Conservation (phyloP, 2,329 filamentous ascomycete species). For the Aaosphaeria arxii region DNA sequence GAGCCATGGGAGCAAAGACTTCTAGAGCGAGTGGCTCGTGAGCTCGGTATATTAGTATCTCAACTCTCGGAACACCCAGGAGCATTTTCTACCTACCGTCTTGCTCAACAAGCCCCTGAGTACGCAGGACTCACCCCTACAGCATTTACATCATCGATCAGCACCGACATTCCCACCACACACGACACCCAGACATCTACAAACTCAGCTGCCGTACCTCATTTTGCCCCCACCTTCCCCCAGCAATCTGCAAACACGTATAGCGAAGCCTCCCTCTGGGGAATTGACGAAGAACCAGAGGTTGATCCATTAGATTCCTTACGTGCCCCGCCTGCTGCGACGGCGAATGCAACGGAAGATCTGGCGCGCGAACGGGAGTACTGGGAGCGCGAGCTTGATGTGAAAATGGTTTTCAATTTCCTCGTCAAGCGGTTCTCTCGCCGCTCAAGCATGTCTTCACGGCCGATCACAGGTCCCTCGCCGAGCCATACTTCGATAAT, state of each 20-base stretch:
- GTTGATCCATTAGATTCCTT: constrained; percentile 46
- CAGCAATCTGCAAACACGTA: constrained; percentile 31
- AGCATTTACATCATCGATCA: constrained; percentile 23
- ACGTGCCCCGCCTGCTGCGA: constrained; percentile 11
- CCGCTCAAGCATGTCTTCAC: constrained; percentile 25
- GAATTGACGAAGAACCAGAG: constrained; percentile 61
- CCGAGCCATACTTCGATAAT: constrained; percentile 12
- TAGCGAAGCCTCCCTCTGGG: constrained; percentile 60
- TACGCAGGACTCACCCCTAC: constrained; percentile 68
- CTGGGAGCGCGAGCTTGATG: constrained; percentile 90
- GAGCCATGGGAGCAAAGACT: constrained; percentile 70
- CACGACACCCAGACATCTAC: constrained; percentile 26
- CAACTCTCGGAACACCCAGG: constrained; percentile 83
- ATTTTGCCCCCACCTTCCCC: constrained; percentile 49
- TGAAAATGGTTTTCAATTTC: constrained; percentile 85
- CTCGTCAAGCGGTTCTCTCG: constrained; percentile 36
- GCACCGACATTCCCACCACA: constrained; percentile 21
- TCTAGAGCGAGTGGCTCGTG: constrained; percentile 78
- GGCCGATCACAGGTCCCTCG: neutral
- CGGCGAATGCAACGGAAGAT: constrained; percentile 24
- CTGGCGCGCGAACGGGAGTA: constrained; percentile 62
- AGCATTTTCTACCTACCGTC: constrained; percentile 79
- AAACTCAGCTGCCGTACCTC: constrained; percentile 33
- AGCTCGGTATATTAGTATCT: constrained; percentile 79
- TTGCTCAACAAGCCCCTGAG: constrained; percentile 57